phyloP scores from a whole-genome alignment of 2,329 filamentous ascomycete species.

The Aspergillus fumigatus region DNA sequence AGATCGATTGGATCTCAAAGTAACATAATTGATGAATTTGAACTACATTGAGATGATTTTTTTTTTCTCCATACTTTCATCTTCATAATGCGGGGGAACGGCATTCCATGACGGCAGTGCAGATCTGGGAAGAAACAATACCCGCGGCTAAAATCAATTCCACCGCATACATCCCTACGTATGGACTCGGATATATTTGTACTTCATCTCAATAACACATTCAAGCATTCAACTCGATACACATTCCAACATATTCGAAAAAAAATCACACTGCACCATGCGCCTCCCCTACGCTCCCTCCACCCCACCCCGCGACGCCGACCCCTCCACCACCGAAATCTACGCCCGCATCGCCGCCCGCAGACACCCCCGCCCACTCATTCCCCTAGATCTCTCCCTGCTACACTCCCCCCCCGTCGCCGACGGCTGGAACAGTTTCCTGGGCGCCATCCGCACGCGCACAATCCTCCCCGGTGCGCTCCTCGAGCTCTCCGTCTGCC shows the following conservation, averaged over 20 bases:
- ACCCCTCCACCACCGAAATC: conserved; percentile 42
- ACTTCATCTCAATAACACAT: neutral
- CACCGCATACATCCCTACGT: too few species aligned
- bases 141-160: neutral
- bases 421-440: conserved; percentile 62
- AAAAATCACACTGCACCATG: conserved; percentile 11
- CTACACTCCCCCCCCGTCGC: conserved; percentile 70
- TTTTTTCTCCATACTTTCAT: too few species aligned
- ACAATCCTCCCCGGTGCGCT: conserved; percentile 48
- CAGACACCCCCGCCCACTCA: conserved; percentile 64
- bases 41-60: too few species aligned
- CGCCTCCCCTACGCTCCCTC: conserved; percentile 34
- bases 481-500: conserved; percentile 73
- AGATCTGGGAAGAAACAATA: neutral
- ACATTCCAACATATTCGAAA: too few species aligned
- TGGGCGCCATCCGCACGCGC: conserved; percentile 51
- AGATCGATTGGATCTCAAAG: neutral
- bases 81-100: neutral
- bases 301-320: conserved; percentile 15
- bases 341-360: conserved; percentile 61
- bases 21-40: neutral
- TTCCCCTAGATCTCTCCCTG: conserved; percentile 69
- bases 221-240: too few species aligned
- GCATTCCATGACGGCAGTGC: neutral
- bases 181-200: too few species aligned